Conservation (phyloP, 2,329 filamentous ascomycete genomes). For the Sporothrix brunneoviolacea region DNA sequence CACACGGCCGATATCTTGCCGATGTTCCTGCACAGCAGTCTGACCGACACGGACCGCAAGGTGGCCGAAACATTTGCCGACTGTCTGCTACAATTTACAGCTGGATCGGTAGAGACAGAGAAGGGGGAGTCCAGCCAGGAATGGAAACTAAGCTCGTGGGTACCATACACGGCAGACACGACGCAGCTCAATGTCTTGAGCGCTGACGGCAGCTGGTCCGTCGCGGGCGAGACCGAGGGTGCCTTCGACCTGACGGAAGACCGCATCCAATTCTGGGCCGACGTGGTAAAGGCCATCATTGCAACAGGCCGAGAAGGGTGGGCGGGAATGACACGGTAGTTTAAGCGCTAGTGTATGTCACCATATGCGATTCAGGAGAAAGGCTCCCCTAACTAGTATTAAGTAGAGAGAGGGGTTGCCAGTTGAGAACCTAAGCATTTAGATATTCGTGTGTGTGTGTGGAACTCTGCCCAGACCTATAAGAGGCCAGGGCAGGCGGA, state of each 20-base stretch:
- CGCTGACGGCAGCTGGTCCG: not conserved
- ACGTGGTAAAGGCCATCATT: slow-evolving; percentile 1
- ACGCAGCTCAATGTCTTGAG: not conserved
- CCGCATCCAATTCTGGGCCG: not conserved
- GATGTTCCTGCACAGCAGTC: not conserved
- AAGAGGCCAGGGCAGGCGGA: too few species aligned
- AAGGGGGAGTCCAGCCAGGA: too few species aligned
- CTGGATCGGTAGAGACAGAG: not conserved
- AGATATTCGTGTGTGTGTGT: too few species aligned
- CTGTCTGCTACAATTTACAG: not conserved
- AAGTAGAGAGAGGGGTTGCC: too few species aligned
- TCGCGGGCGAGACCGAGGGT: not conserved
- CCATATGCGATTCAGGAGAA: too few species aligned
- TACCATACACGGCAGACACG: not conserved
- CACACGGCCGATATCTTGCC: slow-evolving; percentile 8
- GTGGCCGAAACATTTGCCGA: slow-evolving; percentile 2
- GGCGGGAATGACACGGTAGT: slow-evolving; percentile 3
- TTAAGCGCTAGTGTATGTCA: too few species aligned
- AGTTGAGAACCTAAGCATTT: too few species aligned
- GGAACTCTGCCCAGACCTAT: too few species aligned
- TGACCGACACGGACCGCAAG: not conserved
- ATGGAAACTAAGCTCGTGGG: not conserved
- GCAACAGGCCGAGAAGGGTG: not conserved
- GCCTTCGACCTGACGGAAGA: not conserved
- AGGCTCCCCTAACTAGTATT: too few species aligned